Conservation (phyloP, 768 basidiomycete genomes). For the Gymnopilus dilepis region DNA sequence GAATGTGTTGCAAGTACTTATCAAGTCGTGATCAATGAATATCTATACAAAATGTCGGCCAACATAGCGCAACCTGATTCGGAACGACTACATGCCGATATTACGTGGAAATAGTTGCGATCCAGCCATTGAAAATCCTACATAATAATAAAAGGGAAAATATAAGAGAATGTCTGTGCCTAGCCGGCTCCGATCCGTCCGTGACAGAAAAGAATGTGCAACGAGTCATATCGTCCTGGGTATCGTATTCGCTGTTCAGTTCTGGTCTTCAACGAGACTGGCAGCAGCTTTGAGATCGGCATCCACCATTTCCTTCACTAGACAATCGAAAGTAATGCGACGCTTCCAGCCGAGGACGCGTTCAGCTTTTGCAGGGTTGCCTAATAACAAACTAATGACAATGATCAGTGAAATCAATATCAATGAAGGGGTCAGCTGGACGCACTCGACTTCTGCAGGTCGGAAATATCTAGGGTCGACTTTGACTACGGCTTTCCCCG, state of each 20-base stretch:
- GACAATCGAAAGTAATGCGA: constrained; percentile 77
- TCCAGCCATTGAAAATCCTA: background rate
- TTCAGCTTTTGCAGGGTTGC: constrained; percentile 92
- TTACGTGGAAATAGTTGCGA: background rate
- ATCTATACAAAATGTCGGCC: background rate
- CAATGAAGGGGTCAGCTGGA: constrained; percentile 25
- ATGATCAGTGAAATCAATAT: background rate
- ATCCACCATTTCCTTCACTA: constrained; percentile 92
- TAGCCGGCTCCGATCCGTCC: background rate
- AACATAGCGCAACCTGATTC: background rate
- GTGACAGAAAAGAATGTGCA: background rate
- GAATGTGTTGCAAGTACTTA: background rate
- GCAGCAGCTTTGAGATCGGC: constrained; percentile 77
- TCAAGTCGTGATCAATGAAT: background rate
- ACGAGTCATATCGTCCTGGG: too few species aligned
- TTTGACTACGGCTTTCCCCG: constrained; percentile 76
- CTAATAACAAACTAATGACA: constrained; percentile 71
- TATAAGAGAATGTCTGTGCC: background rate
- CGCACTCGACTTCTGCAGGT: constrained; percentile 93
- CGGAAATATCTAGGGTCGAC: constrained; percentile 93
- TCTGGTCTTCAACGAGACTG: constrained; percentile 84
- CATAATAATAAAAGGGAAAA: background rate
- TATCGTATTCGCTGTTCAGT: constrained; percentile 42
- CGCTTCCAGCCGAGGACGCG: constrained; percentile 90
- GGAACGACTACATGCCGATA: background rate